These are phyloP conservation scores for Carex parvula DNA, from an alignment of 176 grass and related monocot genomes.

Conservation along the genomic window DNA sequence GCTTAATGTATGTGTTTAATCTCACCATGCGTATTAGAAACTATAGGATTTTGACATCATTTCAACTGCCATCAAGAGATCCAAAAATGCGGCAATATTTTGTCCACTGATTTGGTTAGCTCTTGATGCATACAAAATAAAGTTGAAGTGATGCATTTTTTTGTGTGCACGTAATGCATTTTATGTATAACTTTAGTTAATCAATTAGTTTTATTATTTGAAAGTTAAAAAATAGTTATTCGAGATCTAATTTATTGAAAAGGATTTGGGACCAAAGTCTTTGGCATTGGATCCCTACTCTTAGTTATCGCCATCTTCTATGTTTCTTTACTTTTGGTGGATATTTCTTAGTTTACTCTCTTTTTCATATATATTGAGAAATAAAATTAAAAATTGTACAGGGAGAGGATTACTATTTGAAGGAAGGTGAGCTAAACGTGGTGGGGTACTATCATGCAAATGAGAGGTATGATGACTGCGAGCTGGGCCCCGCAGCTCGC, in stretches of 20 bases:
- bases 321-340: neutral
- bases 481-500: slow-evolving; percentile 69
- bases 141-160: neutral
- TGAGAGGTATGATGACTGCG: slow-evolving; percentile 59
- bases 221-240: neutral
- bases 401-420: slow-evolving; percentile 68
- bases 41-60: neutral
- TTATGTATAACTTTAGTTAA: neutral
- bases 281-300: neutral
- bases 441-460: slow-evolving; percentile 99
- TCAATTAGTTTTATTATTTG: neutral
- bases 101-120: neutral
- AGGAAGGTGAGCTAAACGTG: slow-evolving; percentile 50
- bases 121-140: neutral
- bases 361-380: neutral
- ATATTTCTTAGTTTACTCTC: neutral
- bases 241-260: neutral
- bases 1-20: neutral
- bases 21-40: neutral
- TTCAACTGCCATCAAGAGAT: neutral
- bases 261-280: neutral
- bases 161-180: neutral
- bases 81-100: neutral
- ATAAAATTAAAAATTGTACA: neutral
- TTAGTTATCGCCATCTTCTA: neutral